Base-by-base conservation (phyloP, 164 flowering plant genomes). In the Euptelea pleiosperma region DNA sequence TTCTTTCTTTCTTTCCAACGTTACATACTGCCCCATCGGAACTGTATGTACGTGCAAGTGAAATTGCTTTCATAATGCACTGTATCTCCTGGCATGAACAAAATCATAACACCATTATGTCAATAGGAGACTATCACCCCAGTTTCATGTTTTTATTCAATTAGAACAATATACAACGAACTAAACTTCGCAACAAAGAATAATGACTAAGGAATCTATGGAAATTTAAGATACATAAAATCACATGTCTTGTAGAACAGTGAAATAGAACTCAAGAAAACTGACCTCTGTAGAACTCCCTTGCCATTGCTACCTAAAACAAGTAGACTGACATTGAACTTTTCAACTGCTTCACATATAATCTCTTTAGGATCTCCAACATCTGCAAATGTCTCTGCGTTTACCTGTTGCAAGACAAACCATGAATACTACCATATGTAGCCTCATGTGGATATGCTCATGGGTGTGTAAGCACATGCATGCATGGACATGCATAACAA, bases 321-420 rank as follows among this genome's bases (percentile, higher is more conserved):
- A 50, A 87, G 85, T 37, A 87, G 40, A 26, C 73, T 34, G 21
- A 82, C 46, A 1, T 75, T 56, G 10, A 37, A 70, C 64, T 77
- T 86, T 26, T 80, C 75, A 14, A 67, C 93, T 3, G 84, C 79
- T 25, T 70, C 73, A 68, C 93, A 86, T 61, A 82, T 79, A 41
- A 43, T 71, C 41, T 65, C 82, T 61, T 79, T 84, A 15, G 92
- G 85, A 64, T 82, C 77, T 52, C 89, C 92, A 26, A 60, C 60
- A 52, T 76, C 82, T 40, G 71, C 53, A 22, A 79, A 15, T 0
- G 79, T 84, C 63, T 77, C 77, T 37, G 77, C 82, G 53, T 3
- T 29, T 41, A 84, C 64, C 95, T 87, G 67, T 35, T 9, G 16
- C 21, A 28, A 57, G 6, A 31, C 30, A 63, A 45, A 34, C 33